These are phyloP conservation scores for Trichoderma gracile DNA, from an alignment of 2,329 filamentous ascomycete genomes.

Conservation along the genomic window DNA sequence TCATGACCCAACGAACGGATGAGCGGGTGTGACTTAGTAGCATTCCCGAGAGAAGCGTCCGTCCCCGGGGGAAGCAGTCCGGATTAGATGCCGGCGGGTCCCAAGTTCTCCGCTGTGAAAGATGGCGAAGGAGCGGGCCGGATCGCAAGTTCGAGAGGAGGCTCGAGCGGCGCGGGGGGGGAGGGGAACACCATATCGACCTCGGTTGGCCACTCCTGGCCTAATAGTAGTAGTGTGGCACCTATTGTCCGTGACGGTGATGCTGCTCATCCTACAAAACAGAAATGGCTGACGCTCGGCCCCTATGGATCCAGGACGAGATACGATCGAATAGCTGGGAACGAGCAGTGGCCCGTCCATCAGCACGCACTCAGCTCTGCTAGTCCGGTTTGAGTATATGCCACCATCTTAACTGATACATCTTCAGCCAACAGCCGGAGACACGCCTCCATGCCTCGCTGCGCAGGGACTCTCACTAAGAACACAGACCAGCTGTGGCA, in stretches of 20 bases:
- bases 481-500: not conserved
- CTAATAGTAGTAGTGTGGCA: not conserved
- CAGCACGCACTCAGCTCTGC: constrained; percentile 10
- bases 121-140: constrained; percentile 20
- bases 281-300: not conserved
- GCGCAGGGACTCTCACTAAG: not conserved
- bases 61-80: not conserved
- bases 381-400: constrained; percentile 1
- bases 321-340: not conserved
- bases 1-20: not conserved
- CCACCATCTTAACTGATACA: not conserved
- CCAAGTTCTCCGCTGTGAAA: constrained; percentile 10
- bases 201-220: not conserved
- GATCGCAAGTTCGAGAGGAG: not conserved
- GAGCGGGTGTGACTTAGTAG: not conserved
- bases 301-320: not conserved
- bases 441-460: not conserved
- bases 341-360: not conserved
- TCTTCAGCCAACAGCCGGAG: constrained; percentile 16
- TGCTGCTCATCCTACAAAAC: not conserved
- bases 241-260: not conserved
- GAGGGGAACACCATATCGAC: constrained; percentile 1
- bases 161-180: too few relatives aligned
- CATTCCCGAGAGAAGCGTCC: not conserved
- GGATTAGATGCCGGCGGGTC: not conserved